Evolutionary conservation across 1,284 basidiomycete genomes (phyloP), one percentile per base, ranked within the genome.

Genomic region (Pascua guehoae): DNA sequence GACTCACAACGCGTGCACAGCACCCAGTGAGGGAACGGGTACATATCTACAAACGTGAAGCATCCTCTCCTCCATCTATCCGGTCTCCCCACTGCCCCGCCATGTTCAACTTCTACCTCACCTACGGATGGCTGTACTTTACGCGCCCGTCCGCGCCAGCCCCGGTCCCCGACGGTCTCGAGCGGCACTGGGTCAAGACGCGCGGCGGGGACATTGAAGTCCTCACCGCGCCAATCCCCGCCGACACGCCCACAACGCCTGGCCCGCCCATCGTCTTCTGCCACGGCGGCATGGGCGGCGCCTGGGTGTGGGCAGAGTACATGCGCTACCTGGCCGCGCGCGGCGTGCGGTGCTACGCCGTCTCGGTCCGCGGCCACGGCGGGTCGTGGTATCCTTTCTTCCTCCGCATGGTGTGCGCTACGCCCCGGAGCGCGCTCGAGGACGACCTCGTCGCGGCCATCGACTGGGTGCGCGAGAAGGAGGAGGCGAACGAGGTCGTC

Each of bases 281-380:
- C 44, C 56, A 57, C 15, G 56, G 56, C 16, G 56, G 56, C 0
- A 57, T 57, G 56, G 56, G 56, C 39, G 47, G 51, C 39, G 56
- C 56, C 1, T 57, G 56, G 56, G 56, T 57, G 9, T 57, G 56
- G 56, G 40, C 41, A 1, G 56, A 57, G 18, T 57, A 53, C 51
- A 57, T 57, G 56, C 32, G 7, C 4, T 57, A 53, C 51, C 56
- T 57, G 40, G 15, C 48, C 0, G 16, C 5, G 8, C 17, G 12
- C 18, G 56, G 56, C 5, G 51, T 57, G 24, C 48, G 48, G 18
- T 47, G 47, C 36, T 57, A 57, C 43, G 56, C 56, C 1, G 17
- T 53, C 39, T 53, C 51, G 14, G 40, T 57, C 12, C 47, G 56
- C 36, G 56, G 56, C 2, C 56, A 57, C 47, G 56, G 56, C 32